A percentile compares a stretch with the other conserved stretches of the same genome.
These are phyloP conservation scores for Haematococcus lacustris DNA, from an alignment of 139 green algal genomes.

Conservation along the genomic window DNA sequence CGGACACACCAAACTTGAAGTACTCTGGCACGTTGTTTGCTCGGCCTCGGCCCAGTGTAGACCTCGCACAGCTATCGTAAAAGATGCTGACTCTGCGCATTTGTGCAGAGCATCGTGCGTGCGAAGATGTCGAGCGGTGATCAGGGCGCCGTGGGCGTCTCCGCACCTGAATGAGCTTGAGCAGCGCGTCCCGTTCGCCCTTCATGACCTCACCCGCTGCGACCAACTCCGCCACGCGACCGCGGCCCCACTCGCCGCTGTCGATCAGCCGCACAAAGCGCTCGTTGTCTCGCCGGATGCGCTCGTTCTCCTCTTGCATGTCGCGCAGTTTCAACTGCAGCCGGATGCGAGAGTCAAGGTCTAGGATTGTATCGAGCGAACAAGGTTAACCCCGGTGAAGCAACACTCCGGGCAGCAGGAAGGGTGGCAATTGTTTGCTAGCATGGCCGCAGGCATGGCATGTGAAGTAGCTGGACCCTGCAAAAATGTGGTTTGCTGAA, in stretches of 20 bases:
- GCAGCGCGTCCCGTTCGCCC: conserved; percentile 71
- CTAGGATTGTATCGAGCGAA: no score
- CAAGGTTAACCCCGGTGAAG: no score
- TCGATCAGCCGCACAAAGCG: conserved; percentile 82
- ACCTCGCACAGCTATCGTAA: no score
- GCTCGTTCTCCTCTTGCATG: conserved; percentile 66
- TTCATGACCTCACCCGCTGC: conserved; percentile 59
- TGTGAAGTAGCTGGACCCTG: no score
- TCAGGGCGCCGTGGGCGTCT: neutral
- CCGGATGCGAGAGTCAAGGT: neutral
- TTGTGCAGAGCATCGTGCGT: neutral
- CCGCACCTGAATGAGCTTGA: conserved; percentile 57
- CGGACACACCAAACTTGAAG: no score
- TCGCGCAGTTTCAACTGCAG: conserved; percentile 25
- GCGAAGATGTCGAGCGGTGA: neutral
- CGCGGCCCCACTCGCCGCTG: conserved; percentile 78
- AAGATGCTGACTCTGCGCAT: no score
- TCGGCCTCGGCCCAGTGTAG: no score
- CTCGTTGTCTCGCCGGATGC: conserved; percentile 75
- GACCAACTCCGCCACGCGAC: conserved; percentile 47
- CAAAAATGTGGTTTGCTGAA: no score
- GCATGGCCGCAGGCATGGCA: neutral
- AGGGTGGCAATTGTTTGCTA: neutral
- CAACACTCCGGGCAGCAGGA: no score
- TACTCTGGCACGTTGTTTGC: no score